Evolutionary conservation across 1,139 yeast genomes (phyloP).

Genomic region (Candida frijolesensis): DNA sequence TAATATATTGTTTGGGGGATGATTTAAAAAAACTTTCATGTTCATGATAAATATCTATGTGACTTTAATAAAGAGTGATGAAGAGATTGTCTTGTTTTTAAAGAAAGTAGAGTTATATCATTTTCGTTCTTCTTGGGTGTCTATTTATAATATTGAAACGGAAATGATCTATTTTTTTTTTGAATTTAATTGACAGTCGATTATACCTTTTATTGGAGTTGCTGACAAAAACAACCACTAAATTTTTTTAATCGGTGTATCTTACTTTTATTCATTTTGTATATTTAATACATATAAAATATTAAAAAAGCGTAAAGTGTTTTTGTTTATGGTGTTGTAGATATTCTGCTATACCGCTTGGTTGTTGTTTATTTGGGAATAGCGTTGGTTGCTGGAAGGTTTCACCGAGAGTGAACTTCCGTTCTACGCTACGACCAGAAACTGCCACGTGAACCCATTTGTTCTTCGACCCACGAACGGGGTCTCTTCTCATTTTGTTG

Average conservation of each 20-base stretch:
- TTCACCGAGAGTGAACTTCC: too few species aligned
- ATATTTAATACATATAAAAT: conserved; percentile 37
- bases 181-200: not conserved
- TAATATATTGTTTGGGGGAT: not conserved
- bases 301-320: conserved; percentile 6
- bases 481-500: not conserved
- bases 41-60: conserved; percentile 7
- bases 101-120: not conserved
- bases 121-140: not conserved
- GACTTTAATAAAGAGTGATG: not conserved
- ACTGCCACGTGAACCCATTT: too few species aligned
- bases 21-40: conserved; percentile 3
- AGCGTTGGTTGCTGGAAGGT: too few species aligned
- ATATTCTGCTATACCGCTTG: too few species aligned
- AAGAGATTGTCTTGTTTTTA: not conserved
- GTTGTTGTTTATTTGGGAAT: too few species aligned
- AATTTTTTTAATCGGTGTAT: conserved; percentile 20
- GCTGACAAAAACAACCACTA: conserved; percentile 4
- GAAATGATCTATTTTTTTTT: not conserved
- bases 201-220: not conserved
- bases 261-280: conserved; percentile 27
- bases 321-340: not conserved
- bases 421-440: too few species aligned
- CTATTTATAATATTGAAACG: not conserved
- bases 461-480: not conserved